Evolutionary conservation across 768 basidiomycete species (phyloP), one percentile per base, ranked within the genome.

Genomic region (Lactifluus echinatus): DNA sequence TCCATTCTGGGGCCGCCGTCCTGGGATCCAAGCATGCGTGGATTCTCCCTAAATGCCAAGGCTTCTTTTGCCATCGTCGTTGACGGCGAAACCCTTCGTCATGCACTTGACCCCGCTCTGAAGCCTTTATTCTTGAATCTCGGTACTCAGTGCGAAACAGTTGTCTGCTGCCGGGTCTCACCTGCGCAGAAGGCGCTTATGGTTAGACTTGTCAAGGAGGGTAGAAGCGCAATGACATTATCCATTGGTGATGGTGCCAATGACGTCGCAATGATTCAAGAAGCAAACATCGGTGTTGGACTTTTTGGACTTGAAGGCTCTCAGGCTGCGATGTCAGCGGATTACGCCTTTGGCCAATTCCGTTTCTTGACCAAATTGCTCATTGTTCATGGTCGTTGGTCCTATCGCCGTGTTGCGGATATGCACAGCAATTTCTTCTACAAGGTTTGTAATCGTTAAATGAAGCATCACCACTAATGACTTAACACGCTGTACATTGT

Each of bases 381-480:
- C 0, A 78, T 97, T 57, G 92, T 96, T 8, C 95, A 99, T 67
- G 95, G 95, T 5, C 84, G 92, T 24, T 96, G 95, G 95, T 94
- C 90, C 28, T 98, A 99, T 72, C 88, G 91, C 65, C 89, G 95
- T 42, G 77, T 97, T 42, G 93, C 94, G 15, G 93, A 95, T 66
- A 95, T 97, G 93, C 90, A 94, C 63, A 85, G 85, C 65, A 96
- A 93, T 71, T 98, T 97, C 75, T 98, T 98, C 73, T 97, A 97
- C 79, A 98, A 98, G 82, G 89, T 90, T 39, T 49, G 76, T 65
- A 59, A 45, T 37, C 26, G 53, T 28, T 49, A 44, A 37, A 50
- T 55, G 34, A 29, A 8, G 34, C 6, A 2, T 34, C 8, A 44
- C 42, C 23, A 12, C 26, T 17, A 40, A 52, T 68, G 37, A 14